Evolutionary conservation across 148 eudicot species (phyloP).

Genomic region (Amaranthus cruentus): DNA sequence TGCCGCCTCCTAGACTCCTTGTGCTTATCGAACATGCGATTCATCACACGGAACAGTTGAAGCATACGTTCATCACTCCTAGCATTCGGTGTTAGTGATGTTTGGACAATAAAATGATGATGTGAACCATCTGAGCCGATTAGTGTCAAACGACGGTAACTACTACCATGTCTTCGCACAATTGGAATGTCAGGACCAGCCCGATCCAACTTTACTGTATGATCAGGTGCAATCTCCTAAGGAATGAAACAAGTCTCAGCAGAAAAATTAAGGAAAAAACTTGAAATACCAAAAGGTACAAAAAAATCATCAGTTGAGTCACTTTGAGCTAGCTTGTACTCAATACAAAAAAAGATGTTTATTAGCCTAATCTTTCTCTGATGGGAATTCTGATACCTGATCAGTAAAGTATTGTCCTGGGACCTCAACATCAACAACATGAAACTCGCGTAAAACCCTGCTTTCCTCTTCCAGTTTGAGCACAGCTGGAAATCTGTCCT

Average conservation of each 20-base stretch:
- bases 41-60: constrained; percentile 97
- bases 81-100: constrained; percentile 90
- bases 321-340: background rate
- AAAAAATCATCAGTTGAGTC: background rate
- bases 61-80: constrained; percentile 98
- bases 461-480: constrained; percentile 97
- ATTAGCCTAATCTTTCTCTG: background rate
- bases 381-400: constrained; percentile 48
- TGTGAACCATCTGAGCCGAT: constrained; percentile 99
- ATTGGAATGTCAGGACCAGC: constrained; percentile 96
- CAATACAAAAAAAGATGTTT: background rate
- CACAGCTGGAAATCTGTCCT: constrained; percentile 95
- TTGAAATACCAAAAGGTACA: background rate
- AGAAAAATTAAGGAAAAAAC: background rate
- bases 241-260: background rate
- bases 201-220: constrained; percentile 92
- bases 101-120: constrained; percentile 94
- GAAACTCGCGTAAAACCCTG: constrained; percentile 90
- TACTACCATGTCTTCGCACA: constrained; percentile 97
- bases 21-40: constrained; percentile 95
- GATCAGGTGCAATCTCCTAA: constrained; percentile 96
- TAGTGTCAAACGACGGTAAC: constrained; percentile 88
- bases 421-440: constrained; percentile 96
- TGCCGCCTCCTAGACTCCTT: constrained; percentile 97
- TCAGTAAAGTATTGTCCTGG: constrained; percentile 96